These are phyloP conservation scores for Paragyromitra xinjiangensis DNA, from an alignment of 495 filamentous ascomycete genomes.

Conservation along the genomic window DNA sequence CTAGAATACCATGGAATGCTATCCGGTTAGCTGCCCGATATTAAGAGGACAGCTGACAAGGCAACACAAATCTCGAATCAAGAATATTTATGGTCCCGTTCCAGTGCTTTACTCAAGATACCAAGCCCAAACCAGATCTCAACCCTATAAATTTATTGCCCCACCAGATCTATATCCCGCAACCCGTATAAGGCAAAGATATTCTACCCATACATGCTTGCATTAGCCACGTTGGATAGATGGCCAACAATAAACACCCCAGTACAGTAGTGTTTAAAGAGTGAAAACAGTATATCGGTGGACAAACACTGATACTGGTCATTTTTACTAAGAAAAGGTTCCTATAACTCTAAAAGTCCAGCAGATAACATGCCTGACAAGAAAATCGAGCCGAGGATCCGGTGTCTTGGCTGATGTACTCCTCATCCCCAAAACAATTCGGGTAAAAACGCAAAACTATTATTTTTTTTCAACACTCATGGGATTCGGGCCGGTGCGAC, in stretches of 20 bases:
- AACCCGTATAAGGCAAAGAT: too few species aligned
- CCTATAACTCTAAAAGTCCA: not conserved
- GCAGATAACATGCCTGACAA: not conserved
- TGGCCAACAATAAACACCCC: too few species aligned
- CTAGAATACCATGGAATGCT: slow-evolving; percentile 5
- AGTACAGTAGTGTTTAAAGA: too few species aligned
- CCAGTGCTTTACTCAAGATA: not conserved
- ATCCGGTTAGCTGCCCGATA: not conserved
- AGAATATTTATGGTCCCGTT: not conserved
- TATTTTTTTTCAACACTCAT: not conserved
- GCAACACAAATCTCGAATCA: not conserved
- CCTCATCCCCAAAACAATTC: not conserved
- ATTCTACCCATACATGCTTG: too few species aligned
- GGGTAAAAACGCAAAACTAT: not conserved
- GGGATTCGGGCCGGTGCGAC: slow-evolving; percentile 8
- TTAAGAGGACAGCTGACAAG: not conserved
- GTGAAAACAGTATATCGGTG: not conserved
- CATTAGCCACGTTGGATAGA: too few species aligned
- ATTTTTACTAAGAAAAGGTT: not conserved
- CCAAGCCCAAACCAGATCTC: not conserved
- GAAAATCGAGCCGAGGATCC: not conserved
- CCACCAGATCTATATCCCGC: too few species aligned
- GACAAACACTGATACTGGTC: not conserved
- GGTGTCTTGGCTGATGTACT: not conserved
- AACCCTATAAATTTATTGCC: not conserved